These are phyloP conservation scores for Penicillium atrosanguineum DNA, from an alignment of 495 filamentous ascomycete species.

Conservation along the genomic window DNA sequence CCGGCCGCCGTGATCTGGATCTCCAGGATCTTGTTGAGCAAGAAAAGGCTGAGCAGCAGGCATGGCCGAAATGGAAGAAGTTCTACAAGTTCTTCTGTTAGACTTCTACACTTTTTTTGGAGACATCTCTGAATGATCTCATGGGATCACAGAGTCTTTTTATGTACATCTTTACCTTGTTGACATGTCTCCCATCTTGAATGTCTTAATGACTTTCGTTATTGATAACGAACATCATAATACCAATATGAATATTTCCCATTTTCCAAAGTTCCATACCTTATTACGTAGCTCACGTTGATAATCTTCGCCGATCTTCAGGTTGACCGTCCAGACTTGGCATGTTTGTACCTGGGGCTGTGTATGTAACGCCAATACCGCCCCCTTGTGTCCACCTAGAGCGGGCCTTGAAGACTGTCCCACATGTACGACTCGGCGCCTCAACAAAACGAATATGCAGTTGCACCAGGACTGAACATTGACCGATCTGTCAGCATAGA, in stretches of 20 bases:
- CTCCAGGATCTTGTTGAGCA: slow-evolving; percentile 69
- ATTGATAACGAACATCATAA: slow-evolving; percentile 16
- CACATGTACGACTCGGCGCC: background rate
- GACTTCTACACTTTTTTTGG: background rate
- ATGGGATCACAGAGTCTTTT: background rate
- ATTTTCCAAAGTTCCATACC: background rate
- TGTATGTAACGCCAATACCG: slow-evolving; percentile 11
- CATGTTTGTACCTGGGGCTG: slow-evolving; percentile 13
- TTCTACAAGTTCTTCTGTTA: slow-evolving; percentile 59
- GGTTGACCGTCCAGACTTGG: slow-evolving; percentile 16
- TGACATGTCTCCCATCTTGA: background rate
- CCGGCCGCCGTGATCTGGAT: slow-evolving; percentile 87
- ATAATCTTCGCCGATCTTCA: slow-evolving; percentile 8
- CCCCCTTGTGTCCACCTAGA: background rate
- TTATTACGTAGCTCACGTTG: background rate
- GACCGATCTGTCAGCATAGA: background rate
- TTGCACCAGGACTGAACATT: background rate
- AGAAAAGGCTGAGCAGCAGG: slow-evolving; percentile 67
- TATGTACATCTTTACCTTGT: slow-evolving; percentile 3
- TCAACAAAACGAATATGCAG: background rate
- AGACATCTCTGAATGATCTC: background rate
- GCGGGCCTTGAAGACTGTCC: background rate
- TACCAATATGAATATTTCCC: slow-evolving; percentile 1
- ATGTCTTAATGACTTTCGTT: slow-evolving; percentile 10
- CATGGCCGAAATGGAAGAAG: slow-evolving; percentile 87